Percentiles rank a stretch among this genome's conserved stretches.
Conservation (phyloP, 352 stramenopile species). For the Globisporangium splendens region DNA sequence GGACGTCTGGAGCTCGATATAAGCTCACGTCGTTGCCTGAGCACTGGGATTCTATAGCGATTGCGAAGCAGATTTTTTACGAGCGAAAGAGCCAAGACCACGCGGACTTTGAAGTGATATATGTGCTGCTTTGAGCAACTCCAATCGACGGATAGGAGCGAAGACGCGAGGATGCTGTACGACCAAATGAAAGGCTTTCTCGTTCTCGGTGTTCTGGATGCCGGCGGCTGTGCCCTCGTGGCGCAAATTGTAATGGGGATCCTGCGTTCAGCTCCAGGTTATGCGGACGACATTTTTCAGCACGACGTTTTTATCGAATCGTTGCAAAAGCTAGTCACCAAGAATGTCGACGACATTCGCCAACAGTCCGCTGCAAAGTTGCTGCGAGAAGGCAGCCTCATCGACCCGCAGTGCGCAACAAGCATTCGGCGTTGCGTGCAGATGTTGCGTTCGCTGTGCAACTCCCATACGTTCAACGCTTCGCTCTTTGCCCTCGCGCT, state of each 20-base stretch:
- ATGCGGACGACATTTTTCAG: constrained; percentile 26
- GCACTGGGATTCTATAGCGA: constrained; percentile 58
- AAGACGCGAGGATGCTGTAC: constrained; percentile 34
- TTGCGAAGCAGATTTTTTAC: constrained; percentile 79
- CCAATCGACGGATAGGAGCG: constrained; percentile 5
- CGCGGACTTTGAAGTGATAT: constrained; percentile 33
- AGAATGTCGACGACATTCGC: constrained; percentile 51
- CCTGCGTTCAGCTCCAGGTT: constrained; percentile 10
- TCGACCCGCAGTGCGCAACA: constrained; percentile 20
- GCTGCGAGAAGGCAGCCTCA: constrained; percentile 36
- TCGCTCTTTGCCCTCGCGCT: constrained; percentile 63
- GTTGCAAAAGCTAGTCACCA: constrained; percentile 43
- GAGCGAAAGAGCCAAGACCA: constrained; percentile 36
- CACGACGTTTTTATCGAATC: constrained; percentile 29
- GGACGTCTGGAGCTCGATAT: constrained; percentile 51
- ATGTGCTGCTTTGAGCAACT: constrained; percentile 64
- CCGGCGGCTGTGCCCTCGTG: constrained; percentile 30
- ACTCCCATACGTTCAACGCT: constrained; percentile 30
- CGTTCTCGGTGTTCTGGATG: constrained; percentile 37
- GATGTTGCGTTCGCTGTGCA: constrained; percentile 28
- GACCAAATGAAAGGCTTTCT: constrained; percentile 59
- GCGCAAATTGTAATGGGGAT: constrained; percentile 28
- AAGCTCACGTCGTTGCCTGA: constrained; percentile 33
- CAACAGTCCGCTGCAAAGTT: constrained; percentile 54
- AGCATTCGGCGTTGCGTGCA: constrained; percentile 32